A percentile compares a stretch with the other conserved stretches of the same genome.
These are phyloP conservation scores for Isatis tinctoria DNA, from an alignment of 345 rosid genomes.

Conservation along the genomic window DNA sequence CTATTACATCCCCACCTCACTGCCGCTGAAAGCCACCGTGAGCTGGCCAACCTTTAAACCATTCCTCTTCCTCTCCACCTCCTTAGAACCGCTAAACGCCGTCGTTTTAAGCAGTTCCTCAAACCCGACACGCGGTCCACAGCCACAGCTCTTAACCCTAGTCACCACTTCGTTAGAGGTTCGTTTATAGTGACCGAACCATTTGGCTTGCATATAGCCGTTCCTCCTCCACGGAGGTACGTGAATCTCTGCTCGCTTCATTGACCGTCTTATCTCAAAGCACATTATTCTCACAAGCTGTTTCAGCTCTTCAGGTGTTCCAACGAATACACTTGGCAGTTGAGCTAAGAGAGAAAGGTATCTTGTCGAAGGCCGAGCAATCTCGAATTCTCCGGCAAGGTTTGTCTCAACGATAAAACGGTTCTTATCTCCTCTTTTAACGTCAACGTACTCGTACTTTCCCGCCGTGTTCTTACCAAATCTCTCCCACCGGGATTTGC, in stretches of 20 bases:
- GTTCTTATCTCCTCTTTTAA: conserved; percentile 29
- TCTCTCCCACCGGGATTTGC: conserved; percentile 85
- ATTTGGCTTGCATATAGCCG: conserved; percentile 73
- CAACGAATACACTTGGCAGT: conserved; percentile 50
- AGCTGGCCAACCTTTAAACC: conserved; percentile 26
- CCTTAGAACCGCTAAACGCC: not conserved
- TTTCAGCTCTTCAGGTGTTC: conserved; percentile 53
- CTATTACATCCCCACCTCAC: not conserved
- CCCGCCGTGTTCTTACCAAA: conserved; percentile 54
- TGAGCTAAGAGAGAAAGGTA: conserved; percentile 40
- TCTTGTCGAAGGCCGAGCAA: conserved; percentile 57
- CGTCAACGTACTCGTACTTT: conserved; percentile 60
- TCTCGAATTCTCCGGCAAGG: conserved; percentile 52
- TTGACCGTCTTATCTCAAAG: conserved; percentile 46
- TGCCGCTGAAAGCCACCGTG: conserved; percentile 18
- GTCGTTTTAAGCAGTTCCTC: not conserved
- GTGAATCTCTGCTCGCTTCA: conserved; percentile 43
- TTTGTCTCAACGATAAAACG: conserved; percentile 62
- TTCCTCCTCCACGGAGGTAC: conserved; percentile 88
- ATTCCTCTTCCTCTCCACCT: not conserved
- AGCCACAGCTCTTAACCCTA: conserved; percentile 19
- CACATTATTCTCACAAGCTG: conserved; percentile 63
- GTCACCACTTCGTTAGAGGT: conserved; percentile 41
- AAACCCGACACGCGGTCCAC: conserved; percentile 20
- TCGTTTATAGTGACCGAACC: conserved; percentile 68